A percentile compares a stretch with the other conserved stretches of the same genome.
Conservation (phyloP, 352 stramenopile species). For the Phytopythium ostracodes region DNA sequence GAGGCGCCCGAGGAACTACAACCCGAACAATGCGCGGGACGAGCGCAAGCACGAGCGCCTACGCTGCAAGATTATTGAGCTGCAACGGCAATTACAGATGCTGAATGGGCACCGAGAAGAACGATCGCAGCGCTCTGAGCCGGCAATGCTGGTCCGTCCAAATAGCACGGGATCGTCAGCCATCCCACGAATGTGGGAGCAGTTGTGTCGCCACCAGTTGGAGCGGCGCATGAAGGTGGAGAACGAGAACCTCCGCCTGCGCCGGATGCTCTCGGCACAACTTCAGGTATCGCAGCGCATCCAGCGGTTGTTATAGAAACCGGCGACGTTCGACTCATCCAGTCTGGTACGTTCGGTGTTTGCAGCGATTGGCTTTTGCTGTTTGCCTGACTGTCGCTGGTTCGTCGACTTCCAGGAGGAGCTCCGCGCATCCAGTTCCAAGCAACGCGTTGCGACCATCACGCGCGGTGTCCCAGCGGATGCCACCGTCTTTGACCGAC, state of each 20-base stretch:
- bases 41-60: constrained; percentile 19
- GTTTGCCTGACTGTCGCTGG: too few relatives aligned
- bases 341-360: not conserved
- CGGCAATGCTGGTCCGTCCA: not conserved
- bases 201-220: constrained; percentile 16
- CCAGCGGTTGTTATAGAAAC: constrained; percentile 6
- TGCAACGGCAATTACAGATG: constrained; percentile 15
- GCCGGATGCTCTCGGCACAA: constrained; percentile 17
- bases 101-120: constrained; percentile 5
- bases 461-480: constrained; percentile 5
- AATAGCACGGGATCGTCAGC: not conserved
- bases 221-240: constrained; percentile 14
- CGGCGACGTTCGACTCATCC: not conserved
- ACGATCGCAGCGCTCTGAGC: too few relatives aligned
- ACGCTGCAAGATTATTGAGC: constrained; percentile 11
- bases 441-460: not conserved
- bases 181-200: constrained; percentile 13
- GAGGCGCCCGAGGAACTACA: constrained; percentile 15
- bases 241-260: constrained; percentile 22
- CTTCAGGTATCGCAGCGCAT: constrained; percentile 19
- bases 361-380: too few relatives aligned
- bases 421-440: not conserved
- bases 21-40: constrained; percentile 25
- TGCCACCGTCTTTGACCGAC: constrained; percentile 20
- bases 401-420: not conserved